Evolutionary conservation across 2,329 filamentous ascomycete genomes (phyloP).

Genomic region (Aspergillus phoenicis): DNA sequence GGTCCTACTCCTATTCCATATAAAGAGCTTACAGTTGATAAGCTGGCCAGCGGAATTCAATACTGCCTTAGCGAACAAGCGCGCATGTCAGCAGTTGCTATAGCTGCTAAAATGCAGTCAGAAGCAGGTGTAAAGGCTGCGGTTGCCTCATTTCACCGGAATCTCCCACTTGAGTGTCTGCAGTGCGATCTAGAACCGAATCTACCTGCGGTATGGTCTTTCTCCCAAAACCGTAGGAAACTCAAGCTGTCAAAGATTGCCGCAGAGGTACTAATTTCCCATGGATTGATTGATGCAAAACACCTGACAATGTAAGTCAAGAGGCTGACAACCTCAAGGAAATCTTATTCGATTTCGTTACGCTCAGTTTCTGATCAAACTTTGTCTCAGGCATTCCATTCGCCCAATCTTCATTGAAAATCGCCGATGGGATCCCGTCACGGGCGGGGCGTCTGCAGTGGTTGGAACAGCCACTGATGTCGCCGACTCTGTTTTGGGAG

Average conservation of each 20-base stretch:
- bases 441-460: not conserved
- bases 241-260: constrained; percentile 2
- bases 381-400: not conserved
- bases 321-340: too few species aligned
- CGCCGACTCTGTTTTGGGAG: too few species aligned
- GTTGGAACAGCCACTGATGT: not conserved
- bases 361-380: too few species aligned
- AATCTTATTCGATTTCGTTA: too few species aligned
- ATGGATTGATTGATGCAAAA: not conserved
- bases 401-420: constrained; percentile 2
- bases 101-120: not conserved
- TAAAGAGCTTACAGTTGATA: not conserved
- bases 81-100: not conserved
- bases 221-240: not conserved
- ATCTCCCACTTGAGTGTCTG: not conserved
- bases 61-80: not conserved
- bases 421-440: constrained; percentile 7
- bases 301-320: too few species aligned
- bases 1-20: too few species aligned
- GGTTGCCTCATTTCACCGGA: constrained; percentile 8
- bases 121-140: not conserved
- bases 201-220: constrained; percentile 3
- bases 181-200: not conserved
- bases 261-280: not conserved
- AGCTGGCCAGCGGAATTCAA: not conserved